Conservation (phyloP, 202 grass and related monocot species). For the Zoysia matrella region DNA sequence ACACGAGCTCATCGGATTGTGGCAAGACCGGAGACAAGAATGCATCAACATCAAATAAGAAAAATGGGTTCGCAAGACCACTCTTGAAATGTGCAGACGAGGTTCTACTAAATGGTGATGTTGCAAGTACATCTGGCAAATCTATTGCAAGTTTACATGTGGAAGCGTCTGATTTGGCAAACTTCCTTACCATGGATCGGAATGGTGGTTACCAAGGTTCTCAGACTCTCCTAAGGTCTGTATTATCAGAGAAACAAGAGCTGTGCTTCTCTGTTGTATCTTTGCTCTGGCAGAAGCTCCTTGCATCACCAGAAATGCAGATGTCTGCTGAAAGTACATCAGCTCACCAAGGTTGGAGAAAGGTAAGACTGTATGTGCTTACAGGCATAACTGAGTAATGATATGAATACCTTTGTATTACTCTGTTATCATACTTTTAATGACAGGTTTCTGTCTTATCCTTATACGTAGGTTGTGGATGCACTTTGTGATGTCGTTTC, state of each 20-base stretch:
- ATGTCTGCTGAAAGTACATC: slow-evolving; percentile 99
- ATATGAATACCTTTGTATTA: background rate
- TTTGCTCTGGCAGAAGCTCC: slow-evolving; percentile 94
- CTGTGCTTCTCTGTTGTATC: slow-evolving; percentile 96
- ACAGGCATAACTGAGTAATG: slow-evolving; percentile 13
- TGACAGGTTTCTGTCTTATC: slow-evolving; percentile 26
- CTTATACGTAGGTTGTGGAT: slow-evolving; percentile 78
- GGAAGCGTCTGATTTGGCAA: slow-evolving; percentile 94
- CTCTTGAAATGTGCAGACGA: slow-evolving; percentile 54
- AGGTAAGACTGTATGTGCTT: slow-evolving; percentile 51
- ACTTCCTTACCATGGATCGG: slow-evolving; percentile 95
- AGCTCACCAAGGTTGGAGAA: slow-evolving; percentile 98
- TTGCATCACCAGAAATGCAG: slow-evolving; percentile 94
- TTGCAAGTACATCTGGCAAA: slow-evolving; percentile 78
- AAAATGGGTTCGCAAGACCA: slow-evolving; percentile 58
- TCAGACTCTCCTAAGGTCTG: slow-evolving; percentile 78
- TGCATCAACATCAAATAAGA: slow-evolving; percentile 31
- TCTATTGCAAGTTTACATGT: slow-evolving; percentile 69
- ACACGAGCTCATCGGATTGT: background rate
- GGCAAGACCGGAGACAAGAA: too few species aligned
- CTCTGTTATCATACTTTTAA: slow-evolving; percentile 31
- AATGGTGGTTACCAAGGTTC: slow-evolving; percentile 85
- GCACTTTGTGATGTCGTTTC: slow-evolving; percentile 98
- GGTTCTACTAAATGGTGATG: slow-evolving; percentile 51
- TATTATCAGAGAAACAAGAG: slow-evolving; percentile 92